phyloP scores from a whole-genome alignment of 1,139 yeast species.

The Yamadazyma siamensis region DNA sequence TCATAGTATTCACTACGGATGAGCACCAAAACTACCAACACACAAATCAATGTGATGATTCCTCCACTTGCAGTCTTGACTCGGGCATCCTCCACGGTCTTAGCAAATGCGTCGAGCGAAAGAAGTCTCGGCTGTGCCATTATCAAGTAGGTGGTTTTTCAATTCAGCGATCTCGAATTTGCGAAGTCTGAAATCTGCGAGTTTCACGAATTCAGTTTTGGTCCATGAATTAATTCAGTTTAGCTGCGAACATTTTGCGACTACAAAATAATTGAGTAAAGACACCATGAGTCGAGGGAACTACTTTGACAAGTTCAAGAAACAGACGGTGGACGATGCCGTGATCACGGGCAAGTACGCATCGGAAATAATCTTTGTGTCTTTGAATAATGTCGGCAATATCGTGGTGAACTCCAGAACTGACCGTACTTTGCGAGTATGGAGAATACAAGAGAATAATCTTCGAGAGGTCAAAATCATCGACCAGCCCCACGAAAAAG shows the following conservation, averaged over 20 bases:
- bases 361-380: constrained; percentile 30
- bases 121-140: constrained; percentile 50
- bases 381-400: constrained; percentile 40
- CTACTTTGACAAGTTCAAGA: constrained; percentile 24
- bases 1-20: constrained; percentile 73
- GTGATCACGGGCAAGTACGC: constrained; percentile 25
- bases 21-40: constrained; percentile 58
- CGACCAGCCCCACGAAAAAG: constrained; percentile 42
- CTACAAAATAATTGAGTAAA: too few relatives aligned
- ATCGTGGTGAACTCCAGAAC: constrained; percentile 45
- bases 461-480: constrained; percentile 34
- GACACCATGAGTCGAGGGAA: too few relatives aligned
- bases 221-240: too few relatives aligned
- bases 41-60: constrained; percentile 71
- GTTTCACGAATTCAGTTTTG: too few relatives aligned
- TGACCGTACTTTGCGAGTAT: constrained; percentile 43
- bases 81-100: constrained; percentile 91
- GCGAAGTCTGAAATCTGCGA: too few relatives aligned
- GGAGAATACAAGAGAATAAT: constrained; percentile 32
- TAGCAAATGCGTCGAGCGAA: constrained; percentile 84
- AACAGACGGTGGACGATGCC: constrained; percentile 22
- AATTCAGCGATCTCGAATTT: too few relatives aligned
- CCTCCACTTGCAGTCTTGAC: constrained; percentile 91
- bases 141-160: background rate
- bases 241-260: too few relatives aligned